Evolutionary conservation across 305 asterid species (phyloP).

Genomic region (Fraxinus angustifolia): DNA sequence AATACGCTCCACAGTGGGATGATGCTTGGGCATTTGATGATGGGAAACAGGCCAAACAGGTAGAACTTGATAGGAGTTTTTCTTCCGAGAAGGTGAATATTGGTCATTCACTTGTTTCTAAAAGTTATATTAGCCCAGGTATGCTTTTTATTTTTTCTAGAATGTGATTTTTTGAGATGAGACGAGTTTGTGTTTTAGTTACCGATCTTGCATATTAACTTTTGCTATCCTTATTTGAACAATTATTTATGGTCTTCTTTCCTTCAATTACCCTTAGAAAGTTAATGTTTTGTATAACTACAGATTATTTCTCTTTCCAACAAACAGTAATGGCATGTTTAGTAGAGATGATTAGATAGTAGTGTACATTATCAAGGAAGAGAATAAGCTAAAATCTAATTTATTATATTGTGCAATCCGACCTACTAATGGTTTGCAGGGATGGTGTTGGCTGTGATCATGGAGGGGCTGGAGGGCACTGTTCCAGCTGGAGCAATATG

Average conservation of each 20-base stretch:
- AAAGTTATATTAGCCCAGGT: slow-evolving; percentile 51
- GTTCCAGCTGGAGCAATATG: background rate
- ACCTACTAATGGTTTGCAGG: background rate
- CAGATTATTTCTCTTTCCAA: background rate
- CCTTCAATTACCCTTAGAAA: background rate
- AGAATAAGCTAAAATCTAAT: background rate
- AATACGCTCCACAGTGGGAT: slow-evolving; percentile 45
- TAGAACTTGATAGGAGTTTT: slow-evolving; percentile 37
- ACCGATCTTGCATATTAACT: background rate
- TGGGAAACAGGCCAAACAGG: slow-evolving; percentile 40
- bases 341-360: background rate
- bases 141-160: slow-evolving; percentile 3
- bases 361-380: background rate
- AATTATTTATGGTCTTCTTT: background rate
- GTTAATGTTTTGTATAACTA: background rate
- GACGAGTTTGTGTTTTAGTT: background rate
- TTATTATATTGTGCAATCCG: background rate
- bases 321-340: background rate
- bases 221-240: background rate
- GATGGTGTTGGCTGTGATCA: background rate
- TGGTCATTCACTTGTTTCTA: slow-evolving; percentile 36
- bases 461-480: background rate
- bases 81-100: slow-evolving; percentile 31
- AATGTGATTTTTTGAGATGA: background rate
- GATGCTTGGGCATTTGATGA: slow-evolving; percentile 44